These are phyloP conservation scores for Suillus tomentosus DNA, from an alignment of 768 basidiomycete genomes.

Conservation along the genomic window DNA sequence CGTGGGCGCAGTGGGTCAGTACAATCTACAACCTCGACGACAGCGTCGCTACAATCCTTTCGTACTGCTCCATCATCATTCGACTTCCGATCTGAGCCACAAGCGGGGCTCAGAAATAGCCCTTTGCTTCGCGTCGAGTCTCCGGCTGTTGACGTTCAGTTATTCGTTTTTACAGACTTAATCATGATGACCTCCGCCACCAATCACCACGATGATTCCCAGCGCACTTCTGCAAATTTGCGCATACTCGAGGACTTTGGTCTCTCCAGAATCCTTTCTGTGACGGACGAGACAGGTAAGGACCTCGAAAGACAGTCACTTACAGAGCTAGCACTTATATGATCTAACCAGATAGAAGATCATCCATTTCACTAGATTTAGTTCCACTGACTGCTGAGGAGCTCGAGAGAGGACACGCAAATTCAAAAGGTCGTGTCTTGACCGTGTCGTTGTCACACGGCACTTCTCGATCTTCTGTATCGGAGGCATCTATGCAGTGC, in stretches of 20 bases:
- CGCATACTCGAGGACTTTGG: constrained; percentile 48
- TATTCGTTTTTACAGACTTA: constrained; percentile 69
- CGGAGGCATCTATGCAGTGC: constrained; percentile 3
- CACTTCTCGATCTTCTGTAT: constrained; percentile 2
- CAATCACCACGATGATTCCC: constrained; percentile 12
- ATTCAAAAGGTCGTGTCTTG: constrained; percentile 35
- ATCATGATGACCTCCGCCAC: constrained; percentile 55
- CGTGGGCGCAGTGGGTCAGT: constrained; percentile 46
- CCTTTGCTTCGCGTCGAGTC: constrained; percentile 30
- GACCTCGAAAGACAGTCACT: not conserved
- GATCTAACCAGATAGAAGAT: constrained; percentile 24
- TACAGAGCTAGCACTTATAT: not conserved
- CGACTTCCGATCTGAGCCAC: constrained; percentile 21
- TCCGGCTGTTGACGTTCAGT: constrained; percentile 33
- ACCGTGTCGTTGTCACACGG: constrained; percentile 38
- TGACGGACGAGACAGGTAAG: constrained; percentile 39
- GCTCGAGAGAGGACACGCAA: constrained; percentile 39
- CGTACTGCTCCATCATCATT: constrained; percentile 32
- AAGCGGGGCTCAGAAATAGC: constrained; percentile 9
- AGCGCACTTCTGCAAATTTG: constrained; percentile 39
- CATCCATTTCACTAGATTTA: constrained; percentile 49
- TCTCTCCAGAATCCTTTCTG: constrained; percentile 48
- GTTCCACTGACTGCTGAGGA: constrained; percentile 46
- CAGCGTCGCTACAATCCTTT: constrained; percentile 23
- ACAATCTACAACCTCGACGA: constrained; percentile 29